These are phyloP conservation scores for Diaporthe amygdali DNA, from an alignment of 2,329 filamentous ascomycete genomes.

Conservation along the genomic window DNA sequence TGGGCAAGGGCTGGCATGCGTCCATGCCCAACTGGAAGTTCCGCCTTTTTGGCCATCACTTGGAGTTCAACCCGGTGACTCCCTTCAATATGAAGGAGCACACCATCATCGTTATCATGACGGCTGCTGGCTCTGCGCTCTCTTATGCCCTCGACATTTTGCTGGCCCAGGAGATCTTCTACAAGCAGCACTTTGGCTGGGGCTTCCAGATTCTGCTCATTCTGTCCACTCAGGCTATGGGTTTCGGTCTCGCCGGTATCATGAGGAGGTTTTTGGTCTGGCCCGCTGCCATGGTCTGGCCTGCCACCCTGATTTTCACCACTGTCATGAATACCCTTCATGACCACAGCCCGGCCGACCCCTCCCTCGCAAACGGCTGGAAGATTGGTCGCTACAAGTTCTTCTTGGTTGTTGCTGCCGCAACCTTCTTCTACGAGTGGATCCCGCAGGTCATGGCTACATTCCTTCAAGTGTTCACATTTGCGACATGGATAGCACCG, in stretches of 20 bases:
- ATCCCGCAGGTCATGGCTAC: slow-evolving; percentile 41
- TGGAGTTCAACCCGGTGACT: slow-evolving; percentile 43
- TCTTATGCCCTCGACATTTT: slow-evolving; percentile 46
- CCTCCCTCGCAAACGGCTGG: slow-evolving; percentile 47
- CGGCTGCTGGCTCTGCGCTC: slow-evolving; percentile 40
- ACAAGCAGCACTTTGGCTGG: slow-evolving; percentile 58
- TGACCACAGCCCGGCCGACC: slow-evolving; percentile 58
- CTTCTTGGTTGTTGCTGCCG: slow-evolving; percentile 57
- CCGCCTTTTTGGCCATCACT: slow-evolving; percentile 36
- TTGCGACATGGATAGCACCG: slow-evolving; percentile 66
- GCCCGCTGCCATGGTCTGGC: slow-evolving; percentile 70
- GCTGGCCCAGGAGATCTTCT: slow-evolving; percentile 51
- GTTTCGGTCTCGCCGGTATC: slow-evolving; percentile 67
- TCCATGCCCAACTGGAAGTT: slow-evolving; percentile 37
- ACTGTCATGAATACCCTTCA: slow-evolving; percentile 69
- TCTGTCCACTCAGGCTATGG: slow-evolving; percentile 66
- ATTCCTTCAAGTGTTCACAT: slow-evolving; percentile 54
- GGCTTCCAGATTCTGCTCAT: slow-evolving; percentile 64
- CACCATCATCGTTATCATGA: slow-evolving; percentile 54
- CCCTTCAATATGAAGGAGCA: slow-evolving; percentile 54
- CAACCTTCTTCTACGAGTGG: slow-evolving; percentile 47
- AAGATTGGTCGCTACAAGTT: slow-evolving; percentile 61
- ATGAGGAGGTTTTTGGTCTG: slow-evolving; percentile 63
- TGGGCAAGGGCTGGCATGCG: slow-evolving; percentile 35
- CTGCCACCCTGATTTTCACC: slow-evolving; percentile 61